Percentiles rank a stretch among this genome's conserved stretches.
Conservation (phyloP, 345 rosid species). For the Litchi chinensis region DNA sequence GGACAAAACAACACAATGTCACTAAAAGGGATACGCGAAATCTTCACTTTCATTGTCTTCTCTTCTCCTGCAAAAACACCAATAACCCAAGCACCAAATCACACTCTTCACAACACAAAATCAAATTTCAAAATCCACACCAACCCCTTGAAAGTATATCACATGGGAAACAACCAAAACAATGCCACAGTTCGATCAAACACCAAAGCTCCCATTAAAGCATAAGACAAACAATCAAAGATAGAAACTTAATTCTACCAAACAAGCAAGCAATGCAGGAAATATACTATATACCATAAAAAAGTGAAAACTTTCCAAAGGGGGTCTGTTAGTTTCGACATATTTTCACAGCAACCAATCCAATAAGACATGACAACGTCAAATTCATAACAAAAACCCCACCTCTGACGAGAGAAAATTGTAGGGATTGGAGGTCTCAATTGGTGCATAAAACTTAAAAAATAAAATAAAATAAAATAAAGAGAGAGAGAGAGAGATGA, state of each 20-base stretch:
- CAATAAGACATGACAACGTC: too few relatives aligned
- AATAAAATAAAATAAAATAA: too few relatives aligned
- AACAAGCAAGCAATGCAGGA: background rate
- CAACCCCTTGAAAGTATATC: background rate
- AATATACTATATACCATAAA: background rate
- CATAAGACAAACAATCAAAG: background rate
- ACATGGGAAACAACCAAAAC: too few relatives aligned
- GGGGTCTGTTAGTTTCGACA: too few relatives aligned
- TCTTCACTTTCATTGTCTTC: slow-evolving; percentile 56
- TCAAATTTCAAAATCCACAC: background rate
- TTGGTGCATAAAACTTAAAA: background rate
- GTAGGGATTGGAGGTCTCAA: background rate
- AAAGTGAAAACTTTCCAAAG: too few relatives aligned
- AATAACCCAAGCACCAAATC: background rate
- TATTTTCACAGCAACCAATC: background rate
- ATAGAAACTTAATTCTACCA: background rate
- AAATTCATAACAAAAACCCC: background rate
- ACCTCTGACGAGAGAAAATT: background rate
- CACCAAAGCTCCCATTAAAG: background rate
- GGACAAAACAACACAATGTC: too few relatives aligned
- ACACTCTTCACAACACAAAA: background rate
- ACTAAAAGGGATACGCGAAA: slow-evolving; percentile 58
- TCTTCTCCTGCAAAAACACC: slow-evolving; percentile 31
- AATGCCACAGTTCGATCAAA: background rate
- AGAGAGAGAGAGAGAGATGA: too few relatives aligned